Conservation (phyloP, 2,329 filamentous ascomycete genomes). For the Xylariaceae sp. region DNA sequence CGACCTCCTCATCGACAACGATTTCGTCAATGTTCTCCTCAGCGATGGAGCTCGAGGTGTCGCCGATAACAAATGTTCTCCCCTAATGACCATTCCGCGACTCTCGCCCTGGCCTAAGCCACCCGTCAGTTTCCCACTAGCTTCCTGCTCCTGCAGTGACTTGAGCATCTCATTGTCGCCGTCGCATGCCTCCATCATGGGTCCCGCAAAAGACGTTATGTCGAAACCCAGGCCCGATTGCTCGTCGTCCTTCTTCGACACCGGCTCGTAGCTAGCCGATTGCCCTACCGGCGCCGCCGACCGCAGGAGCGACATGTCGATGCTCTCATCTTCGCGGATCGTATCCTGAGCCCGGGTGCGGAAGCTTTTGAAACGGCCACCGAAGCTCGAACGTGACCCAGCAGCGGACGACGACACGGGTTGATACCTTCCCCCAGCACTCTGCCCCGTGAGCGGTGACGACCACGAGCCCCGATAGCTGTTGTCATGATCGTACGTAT, state of each 20-base stretch:
- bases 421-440: conserved; percentile 18
- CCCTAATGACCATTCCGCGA: conserved; percentile 42
- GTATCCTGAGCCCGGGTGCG: conserved; percentile 20
- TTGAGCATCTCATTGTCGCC: conserved; percentile 37
- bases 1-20: conserved; percentile 34
- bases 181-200: conserved; percentile 34
- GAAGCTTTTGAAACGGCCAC: conserved; percentile 19
- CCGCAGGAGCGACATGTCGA: conserved; percentile 27
- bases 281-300: conserved; percentile 27
- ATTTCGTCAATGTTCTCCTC: conserved; percentile 34
- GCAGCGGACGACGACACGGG: conserved; percentile 12
- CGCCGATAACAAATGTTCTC: conserved; percentile 44
- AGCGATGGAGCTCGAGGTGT: conserved; percentile 19
- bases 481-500: no score
- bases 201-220: conserved; percentile 41
- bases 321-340: conserved; percentile 27
- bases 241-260: conserved; percentile 15
- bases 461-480: conserved; percentile 13
- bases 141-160: conserved; percentile 47
- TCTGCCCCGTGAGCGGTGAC: conserved; percentile 15
- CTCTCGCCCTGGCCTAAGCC: conserved; percentile 52
- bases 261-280: conserved; percentile 26
- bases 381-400: conserved; percentile 9
- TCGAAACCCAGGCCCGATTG: conserved; percentile 36
- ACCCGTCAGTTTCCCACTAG: conserved; percentile 51